Conservation (phyloP, 2,329 filamentous ascomycete species). For the Monosporascus sp. region DNA sequence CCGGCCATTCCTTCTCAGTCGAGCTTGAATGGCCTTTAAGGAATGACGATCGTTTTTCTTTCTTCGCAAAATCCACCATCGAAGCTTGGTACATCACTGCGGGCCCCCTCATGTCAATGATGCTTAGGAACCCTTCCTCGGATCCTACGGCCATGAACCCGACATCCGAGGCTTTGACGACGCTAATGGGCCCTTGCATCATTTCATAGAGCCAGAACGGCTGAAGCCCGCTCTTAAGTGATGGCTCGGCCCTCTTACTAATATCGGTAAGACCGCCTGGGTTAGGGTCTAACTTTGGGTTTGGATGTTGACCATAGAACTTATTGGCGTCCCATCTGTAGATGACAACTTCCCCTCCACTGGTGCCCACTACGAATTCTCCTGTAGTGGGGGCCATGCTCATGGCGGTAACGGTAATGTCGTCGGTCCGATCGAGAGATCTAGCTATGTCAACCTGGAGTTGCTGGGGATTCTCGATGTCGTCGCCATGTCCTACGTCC, state of each 20-base stretch:
- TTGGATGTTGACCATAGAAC: constrained; percentile 60
- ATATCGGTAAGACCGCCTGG: constrained; percentile 73
- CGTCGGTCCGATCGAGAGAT: constrained; percentile 72
- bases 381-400: constrained; percentile 76
- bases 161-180: constrained; percentile 80
- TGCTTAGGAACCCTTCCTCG: constrained; percentile 71
- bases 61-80: constrained; percentile 68
- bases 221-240: constrained; percentile 73
- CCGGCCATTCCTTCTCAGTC: constrained; percentile 65
- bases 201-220: constrained; percentile 79
- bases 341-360: constrained; percentile 77
- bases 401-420: constrained; percentile 73
- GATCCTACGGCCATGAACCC: constrained; percentile 88
- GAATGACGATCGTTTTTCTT: constrained; percentile 73
- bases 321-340: constrained; percentile 86
- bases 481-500: constrained; percentile 88
- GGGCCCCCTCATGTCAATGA: constrained; percentile 86
- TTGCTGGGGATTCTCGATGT: constrained; percentile 79
- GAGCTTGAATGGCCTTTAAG: constrained; percentile 50
- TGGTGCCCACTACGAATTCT: constrained; percentile 79
- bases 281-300: constrained; percentile 49
- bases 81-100: constrained; percentile 73
- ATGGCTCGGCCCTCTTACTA: constrained; percentile 63
- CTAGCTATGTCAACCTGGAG: constrained; percentile 84
- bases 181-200: constrained; percentile 75